Evolutionary conservation across 164 flowering plant species (phyloP).

Genomic region (Saururus chinensis): DNA sequence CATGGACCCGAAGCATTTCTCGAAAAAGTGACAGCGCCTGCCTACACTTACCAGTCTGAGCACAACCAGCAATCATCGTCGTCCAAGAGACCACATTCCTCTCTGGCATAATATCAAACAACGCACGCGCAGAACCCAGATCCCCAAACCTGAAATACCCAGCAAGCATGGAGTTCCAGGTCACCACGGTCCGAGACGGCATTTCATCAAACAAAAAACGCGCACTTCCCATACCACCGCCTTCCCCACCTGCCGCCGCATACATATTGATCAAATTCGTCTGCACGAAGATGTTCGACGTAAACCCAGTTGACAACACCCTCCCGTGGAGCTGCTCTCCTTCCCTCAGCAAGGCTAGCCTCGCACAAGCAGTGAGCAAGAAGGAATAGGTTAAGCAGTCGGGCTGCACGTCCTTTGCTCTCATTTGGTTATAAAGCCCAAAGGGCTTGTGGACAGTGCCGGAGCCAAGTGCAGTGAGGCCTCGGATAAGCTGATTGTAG

Average conservation of each 20-base stretch:
- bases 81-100: conserved; percentile 71
- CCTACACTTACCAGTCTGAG: conserved; percentile 32
- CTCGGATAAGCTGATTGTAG: conserved; percentile 63
- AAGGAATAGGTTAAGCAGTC: conserved; percentile 51
- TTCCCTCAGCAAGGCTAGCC: conserved; percentile 20
- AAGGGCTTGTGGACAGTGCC: conserved; percentile 11
- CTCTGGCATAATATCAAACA: conserved; percentile 54
- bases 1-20: conserved; percentile 28
- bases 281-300: conserved; percentile 30
- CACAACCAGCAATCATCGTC: conserved; percentile 48
- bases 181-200: conserved; percentile 21
- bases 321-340: conserved; percentile 57
- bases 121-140: conserved; percentile 23
- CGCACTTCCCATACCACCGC: conserved; percentile 11
- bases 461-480: conserved; percentile 12
- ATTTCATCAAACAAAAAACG: conserved; percentile 39
- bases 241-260: conserved; percentile 9
- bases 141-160: conserved; percentile 28
- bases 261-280: conserved; percentile 58
- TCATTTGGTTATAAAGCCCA: conserved; percentile 30
- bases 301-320: conserved; percentile 31
- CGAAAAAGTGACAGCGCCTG: conserved; percentile 38
- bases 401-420: conserved; percentile 14
- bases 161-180: conserved; percentile 44
- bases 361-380: conserved; percentile 38